Percentiles rank a stretch among this genome's conserved stretches.
Evolutionary conservation across 257 asterid genomes (phyloP).

Genomic region (Cruciata laevipes): DNA sequence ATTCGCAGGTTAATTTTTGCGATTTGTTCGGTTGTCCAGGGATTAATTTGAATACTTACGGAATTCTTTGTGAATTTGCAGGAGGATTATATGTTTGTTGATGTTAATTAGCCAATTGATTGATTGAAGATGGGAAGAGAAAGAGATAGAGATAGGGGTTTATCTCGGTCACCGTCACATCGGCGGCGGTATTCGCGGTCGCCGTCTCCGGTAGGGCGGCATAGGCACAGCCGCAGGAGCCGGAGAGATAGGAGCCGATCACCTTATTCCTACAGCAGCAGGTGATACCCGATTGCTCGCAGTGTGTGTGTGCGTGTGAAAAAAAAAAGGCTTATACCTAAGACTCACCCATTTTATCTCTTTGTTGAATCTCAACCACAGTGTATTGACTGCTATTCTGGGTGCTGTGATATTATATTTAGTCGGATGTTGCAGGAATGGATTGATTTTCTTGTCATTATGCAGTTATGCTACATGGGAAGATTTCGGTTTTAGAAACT

Average conservation of each 20-base stretch:
- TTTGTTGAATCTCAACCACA: constrained; percentile 24
- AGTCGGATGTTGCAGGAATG: constrained; percentile 4
- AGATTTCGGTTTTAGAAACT: constrained; percentile 1
- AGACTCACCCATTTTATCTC: constrained; percentile 23
- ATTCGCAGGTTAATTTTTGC: constrained; percentile 6
- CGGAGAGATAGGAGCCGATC: constrained; percentile 85
- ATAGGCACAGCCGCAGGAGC: constrained; percentile 68
- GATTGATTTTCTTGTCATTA: not conserved
- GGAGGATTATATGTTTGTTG: constrained; percentile 15
- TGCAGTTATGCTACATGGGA: not conserved
- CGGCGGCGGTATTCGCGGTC: constrained; percentile 79
- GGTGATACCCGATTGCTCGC: constrained; percentile 83
- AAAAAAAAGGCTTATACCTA: not conserved
- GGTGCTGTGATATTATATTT: constrained; percentile 10
- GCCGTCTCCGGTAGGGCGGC: constrained; percentile 64
- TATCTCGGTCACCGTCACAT: constrained; percentile 78
- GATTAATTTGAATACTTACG: not conserved
- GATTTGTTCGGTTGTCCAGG: not conserved
- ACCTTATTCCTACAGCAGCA: constrained; percentile 84
- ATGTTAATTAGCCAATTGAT: constrained; percentile 8
- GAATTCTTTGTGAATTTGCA: constrained; percentile 18
- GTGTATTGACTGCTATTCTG: constrained; percentile 26
- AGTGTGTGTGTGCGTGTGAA: constrained; percentile 3
- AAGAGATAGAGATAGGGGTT: constrained; percentile 70
- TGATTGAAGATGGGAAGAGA: constrained; percentile 43